Percentiles rank a stretch among this genome's conserved stretches.
Conservation (phyloP, 208 protist genomes). For the Acanthamoeba lenticulata region DNA sequence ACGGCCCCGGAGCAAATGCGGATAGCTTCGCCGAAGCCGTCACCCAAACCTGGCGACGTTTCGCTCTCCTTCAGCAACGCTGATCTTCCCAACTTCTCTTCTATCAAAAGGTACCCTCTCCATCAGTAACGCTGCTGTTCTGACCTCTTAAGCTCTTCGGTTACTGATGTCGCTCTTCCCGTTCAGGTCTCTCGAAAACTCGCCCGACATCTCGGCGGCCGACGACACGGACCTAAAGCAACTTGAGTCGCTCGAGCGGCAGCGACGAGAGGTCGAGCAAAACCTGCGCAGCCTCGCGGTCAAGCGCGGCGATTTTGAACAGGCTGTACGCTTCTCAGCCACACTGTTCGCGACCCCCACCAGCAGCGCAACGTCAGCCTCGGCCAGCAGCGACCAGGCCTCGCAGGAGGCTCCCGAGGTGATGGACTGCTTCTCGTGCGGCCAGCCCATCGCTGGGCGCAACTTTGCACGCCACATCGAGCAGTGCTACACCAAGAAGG, state of each 20-base stretch:
- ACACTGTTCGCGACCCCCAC: background rate
- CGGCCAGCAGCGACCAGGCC: background rate
- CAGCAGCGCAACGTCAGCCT: background rate
- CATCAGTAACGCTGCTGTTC: no score
- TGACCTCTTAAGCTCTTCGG: no score
- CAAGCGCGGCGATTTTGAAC: background rate
- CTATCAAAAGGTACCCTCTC: background rate
- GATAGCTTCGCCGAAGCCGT: background rate
- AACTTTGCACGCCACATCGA: background rate
- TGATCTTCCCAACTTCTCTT: background rate
- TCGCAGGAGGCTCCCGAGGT: background rate
- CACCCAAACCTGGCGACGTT: background rate
- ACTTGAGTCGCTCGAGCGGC: background rate
- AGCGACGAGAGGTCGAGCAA: background rate
- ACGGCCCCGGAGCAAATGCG: background rate
- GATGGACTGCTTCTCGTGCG: background rate
- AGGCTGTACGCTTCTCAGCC: background rate
- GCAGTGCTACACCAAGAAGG: conserved; percentile 12
- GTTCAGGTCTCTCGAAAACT: background rate
- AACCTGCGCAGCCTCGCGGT: background rate
- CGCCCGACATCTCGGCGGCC: background rate
- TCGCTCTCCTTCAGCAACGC: background rate
- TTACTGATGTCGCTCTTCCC: background rate
- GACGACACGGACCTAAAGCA: background rate
- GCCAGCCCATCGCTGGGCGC: background rate